Base-by-base conservation (phyloP, 495 filamentous ascomycete species). In the Lophiotrema nucula region DNA sequence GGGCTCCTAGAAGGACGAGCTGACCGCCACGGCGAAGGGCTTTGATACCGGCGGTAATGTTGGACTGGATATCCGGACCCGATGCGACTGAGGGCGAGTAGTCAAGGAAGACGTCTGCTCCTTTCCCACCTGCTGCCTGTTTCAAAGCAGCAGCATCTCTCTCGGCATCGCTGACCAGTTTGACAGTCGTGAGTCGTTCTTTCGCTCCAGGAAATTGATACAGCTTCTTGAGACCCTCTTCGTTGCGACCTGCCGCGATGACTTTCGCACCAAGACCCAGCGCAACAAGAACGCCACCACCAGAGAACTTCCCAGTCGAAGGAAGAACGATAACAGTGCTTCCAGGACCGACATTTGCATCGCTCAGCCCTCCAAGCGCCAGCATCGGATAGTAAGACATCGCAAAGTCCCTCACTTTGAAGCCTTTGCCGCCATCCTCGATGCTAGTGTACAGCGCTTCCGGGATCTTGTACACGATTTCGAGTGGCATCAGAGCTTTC, bases 361-460 rank as follows among this genome's bases (percentile, higher is more conserved):
- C 76, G 1, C 67, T 62, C 2, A 86, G 65, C 0, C 83, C 83
- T 18, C 79, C 83, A 53, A 74, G 80, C 0, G 76, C 70, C 0
- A 85, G 76, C 2, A 79, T 55, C 25, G 58, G 59, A 16, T 43
- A 56, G 13, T 64, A 43, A 49, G 74, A 52, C 6, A 55, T 58
- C 1, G 60, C 57, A 46, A 76, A 51, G 24, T 80, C 70, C 23
- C 66, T 66, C 16, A 79, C 35, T 15, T 38, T 61, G 48, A 75
- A 76, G 18, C 76, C 73, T 21, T 73, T 42, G 1, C 39, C 54
- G 21, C 41, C 52, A 1, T 56, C 26, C 31, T 62, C 60, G 4
- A 61, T 64, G 33, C 67, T 49, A 31, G 39, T 41, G 27, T 43
- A 51, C n/a, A 82, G 52, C 4, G 62, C 53, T 58, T 82, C 79